Evolutionary conservation across 257 asterid genomes (phyloP).

Genomic region (Solanum phureja): DNA sequence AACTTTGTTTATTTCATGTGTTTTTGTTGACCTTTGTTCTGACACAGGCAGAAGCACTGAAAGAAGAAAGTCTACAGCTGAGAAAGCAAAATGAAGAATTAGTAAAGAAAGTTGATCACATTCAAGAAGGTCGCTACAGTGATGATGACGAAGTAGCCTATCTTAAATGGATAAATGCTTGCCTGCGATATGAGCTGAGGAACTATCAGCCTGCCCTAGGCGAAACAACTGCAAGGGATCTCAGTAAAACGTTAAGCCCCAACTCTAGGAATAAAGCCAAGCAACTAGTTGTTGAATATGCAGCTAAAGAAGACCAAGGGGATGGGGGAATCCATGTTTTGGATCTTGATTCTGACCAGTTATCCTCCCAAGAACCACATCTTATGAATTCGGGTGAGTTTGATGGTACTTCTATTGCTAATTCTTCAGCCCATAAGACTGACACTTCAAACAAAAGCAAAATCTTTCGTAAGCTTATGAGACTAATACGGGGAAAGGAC

Average conservation of each 20-base stretch:
- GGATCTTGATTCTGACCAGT: constrained; percentile 50
- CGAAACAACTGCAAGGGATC: constrained; percentile 66
- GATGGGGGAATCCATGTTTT: constrained; percentile 10
- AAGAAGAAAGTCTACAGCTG: constrained; percentile 33
- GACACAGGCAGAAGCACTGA: constrained; percentile 39
- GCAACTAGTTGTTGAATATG: constrained; percentile 68
- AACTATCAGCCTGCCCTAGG: constrained; percentile 44
- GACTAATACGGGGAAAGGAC: no score
- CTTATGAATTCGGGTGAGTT: constrained; percentile 49
- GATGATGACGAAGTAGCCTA: constrained; percentile 76
- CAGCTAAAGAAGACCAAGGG: constrained; percentile 31
- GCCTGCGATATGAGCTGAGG: constrained; percentile 75
- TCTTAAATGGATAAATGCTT: constrained; percentile 90
- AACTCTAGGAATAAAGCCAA: constrained; percentile 73
- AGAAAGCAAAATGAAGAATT: constrained; percentile 50
- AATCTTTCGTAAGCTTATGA: no score
- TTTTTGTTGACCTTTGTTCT: background rate
- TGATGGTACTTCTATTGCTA: constrained; percentile 30
- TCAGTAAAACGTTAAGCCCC: constrained; percentile 72
- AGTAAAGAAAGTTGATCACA: constrained; percentile 54
- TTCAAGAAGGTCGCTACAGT: constrained; percentile 44
- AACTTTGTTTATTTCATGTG: background rate
- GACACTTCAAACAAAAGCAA: background rate
- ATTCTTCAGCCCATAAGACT: constrained; percentile 17
- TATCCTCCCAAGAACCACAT: constrained; percentile 42